These are phyloP conservation scores for Lyophyllum shimeji DNA, from an alignment of 768 basidiomycete genomes.

Conservation along the genomic window DNA sequence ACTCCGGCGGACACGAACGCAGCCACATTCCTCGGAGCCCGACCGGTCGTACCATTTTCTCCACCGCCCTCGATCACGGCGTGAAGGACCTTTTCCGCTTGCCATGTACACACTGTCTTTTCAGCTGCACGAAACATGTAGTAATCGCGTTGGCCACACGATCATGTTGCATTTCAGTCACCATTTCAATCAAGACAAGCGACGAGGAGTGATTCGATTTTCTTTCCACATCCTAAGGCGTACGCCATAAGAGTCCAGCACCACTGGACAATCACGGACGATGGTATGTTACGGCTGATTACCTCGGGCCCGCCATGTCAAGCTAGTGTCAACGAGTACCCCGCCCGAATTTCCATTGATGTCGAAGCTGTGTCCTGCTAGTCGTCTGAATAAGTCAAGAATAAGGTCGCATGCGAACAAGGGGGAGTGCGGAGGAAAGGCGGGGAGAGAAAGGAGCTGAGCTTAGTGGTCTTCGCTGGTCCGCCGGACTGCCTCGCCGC, in stretches of 20 bases:
- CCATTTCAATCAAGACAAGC: neutral
- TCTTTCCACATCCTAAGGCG: neutral
- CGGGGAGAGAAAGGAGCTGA: no score
- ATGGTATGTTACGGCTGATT: neutral
- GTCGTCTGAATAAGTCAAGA: neutral
- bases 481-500: neutral
- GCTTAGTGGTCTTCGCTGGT: no score
- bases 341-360: neutral
- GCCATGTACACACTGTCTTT: no score
- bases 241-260: neutral
- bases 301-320: neutral
- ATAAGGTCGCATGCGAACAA: no score
- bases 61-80: no score
- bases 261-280: neutral
- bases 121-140: no score
- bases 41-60: no score
- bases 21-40: no score
- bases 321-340: neutral
- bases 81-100: no score
- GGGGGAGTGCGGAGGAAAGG: neutral
- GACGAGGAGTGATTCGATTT: neutral
- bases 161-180: no score
- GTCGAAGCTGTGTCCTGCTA: neutral
- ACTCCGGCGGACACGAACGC: neutral
- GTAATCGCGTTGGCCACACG: no score